These are phyloP conservation scores for Sporobolomyces pararoseus DNA, from an alignment of 768 basidiomycete genomes.

Conservation along the genomic window DNA sequence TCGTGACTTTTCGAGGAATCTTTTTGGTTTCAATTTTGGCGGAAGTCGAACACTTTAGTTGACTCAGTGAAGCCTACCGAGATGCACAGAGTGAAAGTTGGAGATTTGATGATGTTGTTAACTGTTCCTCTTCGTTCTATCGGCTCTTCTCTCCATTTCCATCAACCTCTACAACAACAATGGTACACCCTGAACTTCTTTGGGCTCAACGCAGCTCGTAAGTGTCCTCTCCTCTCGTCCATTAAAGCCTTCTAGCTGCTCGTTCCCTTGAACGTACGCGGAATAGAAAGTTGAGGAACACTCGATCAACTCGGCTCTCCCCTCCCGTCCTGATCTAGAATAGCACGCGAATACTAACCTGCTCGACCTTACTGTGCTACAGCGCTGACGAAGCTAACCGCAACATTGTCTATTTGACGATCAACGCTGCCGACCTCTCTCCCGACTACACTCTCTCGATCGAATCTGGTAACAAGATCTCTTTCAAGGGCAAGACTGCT, in stretches of 20 bases:
- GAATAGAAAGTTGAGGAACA: not conserved
- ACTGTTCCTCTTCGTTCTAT: no score
- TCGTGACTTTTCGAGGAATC: not conserved
- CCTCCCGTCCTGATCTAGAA: no score
- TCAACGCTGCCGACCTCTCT: constrained; percentile 39
- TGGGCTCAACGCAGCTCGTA: constrained; percentile 91
- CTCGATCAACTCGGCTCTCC: no score
- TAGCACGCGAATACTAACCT: no score
- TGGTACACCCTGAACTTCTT: constrained; percentile 73
- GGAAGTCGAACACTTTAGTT: no score
- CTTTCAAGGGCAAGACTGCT: constrained; percentile 50
- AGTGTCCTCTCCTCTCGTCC: constrained; percentile 50
- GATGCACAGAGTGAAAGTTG: no score
- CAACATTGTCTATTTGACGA: constrained; percentile 39
- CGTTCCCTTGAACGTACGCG: not conserved
- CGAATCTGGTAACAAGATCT: constrained; percentile 47
- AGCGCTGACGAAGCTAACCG: constrained; percentile 49
- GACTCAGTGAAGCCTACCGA: no score
- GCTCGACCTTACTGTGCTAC: constrained; percentile 9
- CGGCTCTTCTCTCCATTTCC: not conserved
- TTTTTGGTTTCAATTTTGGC: not conserved
- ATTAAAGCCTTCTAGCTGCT: no score
- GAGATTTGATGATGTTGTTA: not conserved
- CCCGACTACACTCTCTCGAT: constrained; percentile 43
- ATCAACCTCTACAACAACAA: not conserved